phyloP scores from a whole-genome alignment of 768 basidiomycete genomes.

The Erythrobasidium yunnanense region DNA sequence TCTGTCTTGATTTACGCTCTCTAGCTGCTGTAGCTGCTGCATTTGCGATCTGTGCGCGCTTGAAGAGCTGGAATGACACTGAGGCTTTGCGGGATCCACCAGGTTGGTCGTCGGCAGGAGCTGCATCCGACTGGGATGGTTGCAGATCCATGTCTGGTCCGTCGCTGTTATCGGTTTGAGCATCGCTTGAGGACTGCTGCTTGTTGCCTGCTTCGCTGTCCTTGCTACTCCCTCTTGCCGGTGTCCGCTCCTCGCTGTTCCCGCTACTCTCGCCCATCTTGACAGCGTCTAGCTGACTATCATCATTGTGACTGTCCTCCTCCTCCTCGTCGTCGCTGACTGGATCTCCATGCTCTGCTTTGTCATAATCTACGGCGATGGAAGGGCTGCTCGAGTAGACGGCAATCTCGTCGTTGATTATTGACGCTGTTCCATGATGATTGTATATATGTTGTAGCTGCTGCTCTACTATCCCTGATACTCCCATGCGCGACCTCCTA shows the following conservation, averaged over 20 bases:
- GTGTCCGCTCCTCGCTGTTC: background rate
- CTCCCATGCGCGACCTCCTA: too few relatives aligned
- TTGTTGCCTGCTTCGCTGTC: too few relatives aligned
- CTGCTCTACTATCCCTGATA: too few relatives aligned
- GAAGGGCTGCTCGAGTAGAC: background rate
- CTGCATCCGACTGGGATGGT: too few relatives aligned
- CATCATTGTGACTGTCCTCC: background rate
- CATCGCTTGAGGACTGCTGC: too few relatives aligned
- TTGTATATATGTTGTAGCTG: background rate
- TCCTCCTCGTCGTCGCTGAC: slow-evolving; percentile 16
- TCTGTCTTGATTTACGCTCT: background rate
- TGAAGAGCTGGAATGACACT: slow-evolving; percentile 21
- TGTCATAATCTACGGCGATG: background rate
- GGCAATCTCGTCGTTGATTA: background rate
- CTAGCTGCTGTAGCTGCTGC: slow-evolving; percentile 25
- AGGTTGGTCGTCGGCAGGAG: slow-evolving; percentile 4
- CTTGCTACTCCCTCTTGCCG: too few relatives aligned
- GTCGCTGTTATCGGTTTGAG: too few relatives aligned
- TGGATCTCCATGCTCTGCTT: slow-evolving; percentile 22
- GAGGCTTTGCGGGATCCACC: slow-evolving; percentile 6
- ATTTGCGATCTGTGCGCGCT: slow-evolving; percentile 17
- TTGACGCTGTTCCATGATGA: background rate
- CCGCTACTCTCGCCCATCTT: background rate
- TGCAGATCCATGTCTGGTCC: too few relatives aligned
- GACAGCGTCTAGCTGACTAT: background rate